phyloP scores from a whole-genome alignment of 768 basidiomycete species.

The Mycena filopes region DNA sequence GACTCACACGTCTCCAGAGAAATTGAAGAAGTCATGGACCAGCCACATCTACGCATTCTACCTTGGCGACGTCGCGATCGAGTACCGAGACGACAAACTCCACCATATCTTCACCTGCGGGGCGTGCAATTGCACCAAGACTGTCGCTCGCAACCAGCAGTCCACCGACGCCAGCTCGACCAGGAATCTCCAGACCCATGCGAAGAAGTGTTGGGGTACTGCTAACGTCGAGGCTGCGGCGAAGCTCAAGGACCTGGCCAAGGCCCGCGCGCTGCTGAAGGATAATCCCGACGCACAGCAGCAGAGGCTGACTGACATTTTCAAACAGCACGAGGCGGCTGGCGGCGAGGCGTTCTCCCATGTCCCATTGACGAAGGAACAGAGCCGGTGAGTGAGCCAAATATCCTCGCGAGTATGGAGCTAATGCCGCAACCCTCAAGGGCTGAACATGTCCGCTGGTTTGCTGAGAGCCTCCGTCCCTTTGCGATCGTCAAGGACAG shows the following conservation, averaged over 20 bases:
- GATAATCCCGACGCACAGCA: constrained; percentile 4
- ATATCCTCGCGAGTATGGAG: neutral
- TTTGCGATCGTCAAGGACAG: constrained; percentile 48
- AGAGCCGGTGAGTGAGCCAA: neutral
- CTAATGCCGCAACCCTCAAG: constrained; percentile 23
- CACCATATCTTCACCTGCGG: too few species aligned
- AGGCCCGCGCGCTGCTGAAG: neutral
- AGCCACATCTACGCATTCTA: too few species aligned
- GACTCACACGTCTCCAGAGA: too few species aligned
- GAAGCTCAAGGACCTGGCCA: constrained; percentile 9
- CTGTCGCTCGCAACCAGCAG: too few species aligned
- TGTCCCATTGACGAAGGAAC: neutral
- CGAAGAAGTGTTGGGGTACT: constrained; percentile 47
- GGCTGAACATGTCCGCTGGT: constrained; percentile 48
- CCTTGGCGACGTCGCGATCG: too few species aligned
- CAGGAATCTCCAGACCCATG: constrained; percentile 44
- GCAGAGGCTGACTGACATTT: neutral
- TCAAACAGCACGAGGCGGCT: neutral
- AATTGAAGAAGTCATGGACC: too few species aligned
- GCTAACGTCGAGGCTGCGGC: constrained; percentile 21
- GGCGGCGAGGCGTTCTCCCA: neutral
- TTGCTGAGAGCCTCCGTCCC: constrained; percentile 45
- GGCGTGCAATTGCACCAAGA: too few species aligned
- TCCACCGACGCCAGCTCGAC: constrained; percentile 33
- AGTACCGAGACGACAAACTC: too few species aligned